phyloP scores from a whole-genome alignment of 371 early-diverging fungal species.

The Lichtheimia ornata region DNA sequence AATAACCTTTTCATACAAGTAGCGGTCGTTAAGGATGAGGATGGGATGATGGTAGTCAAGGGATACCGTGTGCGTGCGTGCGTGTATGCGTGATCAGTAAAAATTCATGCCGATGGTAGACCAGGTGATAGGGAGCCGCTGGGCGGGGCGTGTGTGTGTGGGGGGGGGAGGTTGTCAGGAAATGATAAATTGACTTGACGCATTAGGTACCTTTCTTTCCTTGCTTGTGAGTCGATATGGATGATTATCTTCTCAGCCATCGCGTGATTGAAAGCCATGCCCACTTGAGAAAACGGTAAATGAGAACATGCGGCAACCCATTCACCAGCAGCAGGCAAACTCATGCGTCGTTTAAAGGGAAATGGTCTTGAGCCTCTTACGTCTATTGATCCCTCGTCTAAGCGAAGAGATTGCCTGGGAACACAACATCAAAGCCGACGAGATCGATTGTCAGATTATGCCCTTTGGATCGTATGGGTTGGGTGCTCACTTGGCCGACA shows the following conservation, averaged over 20 bases:
- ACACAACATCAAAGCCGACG: background rate
- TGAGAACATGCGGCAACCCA: background rate
- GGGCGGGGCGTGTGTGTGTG: too few relatives aligned
- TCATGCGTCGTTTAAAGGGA: background rate
- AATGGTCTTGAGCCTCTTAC: slow-evolving; percentile 15
- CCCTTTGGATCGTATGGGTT: slow-evolving; percentile 46
- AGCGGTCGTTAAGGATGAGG: too few relatives aligned
- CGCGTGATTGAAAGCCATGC: slow-evolving; percentile 6
- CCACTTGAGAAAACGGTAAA: slow-evolving; percentile 9
- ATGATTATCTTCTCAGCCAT: slow-evolving; percentile 1
- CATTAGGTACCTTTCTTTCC: too few relatives aligned
- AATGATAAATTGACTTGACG: too few relatives aligned
- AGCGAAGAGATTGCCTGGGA: slow-evolving; percentile 7
- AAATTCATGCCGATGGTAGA: too few relatives aligned
- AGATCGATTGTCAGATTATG: slow-evolving; percentile 20
- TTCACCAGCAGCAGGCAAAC: background rate
- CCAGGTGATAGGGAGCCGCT: too few relatives aligned
- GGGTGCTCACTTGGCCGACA: slow-evolving; percentile 28
- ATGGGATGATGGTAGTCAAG: too few relatives aligned
- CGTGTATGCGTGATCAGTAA: too few relatives aligned
- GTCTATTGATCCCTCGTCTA: slow-evolving; percentile 5
- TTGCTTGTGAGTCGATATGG: background rate
- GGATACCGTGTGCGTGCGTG: too few relatives aligned
- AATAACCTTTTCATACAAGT: too few relatives aligned
- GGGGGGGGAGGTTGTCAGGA: too few relatives aligned